Conservation (phyloP, 768 basidiomycete species). For the Pleurotus djamor region DNA sequence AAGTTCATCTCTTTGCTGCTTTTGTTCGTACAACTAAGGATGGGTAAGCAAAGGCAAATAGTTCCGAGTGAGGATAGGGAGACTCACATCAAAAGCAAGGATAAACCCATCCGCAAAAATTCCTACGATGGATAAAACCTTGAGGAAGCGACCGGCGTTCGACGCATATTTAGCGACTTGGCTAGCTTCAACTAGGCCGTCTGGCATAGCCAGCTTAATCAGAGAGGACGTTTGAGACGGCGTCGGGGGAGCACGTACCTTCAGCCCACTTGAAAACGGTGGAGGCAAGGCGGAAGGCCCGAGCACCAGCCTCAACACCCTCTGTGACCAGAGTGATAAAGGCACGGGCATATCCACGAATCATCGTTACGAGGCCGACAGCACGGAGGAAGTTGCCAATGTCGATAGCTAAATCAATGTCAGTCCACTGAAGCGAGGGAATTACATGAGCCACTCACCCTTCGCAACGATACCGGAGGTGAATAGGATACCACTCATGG, state of each 20-base stretch:
- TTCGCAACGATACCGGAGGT: slow-evolving; percentile 4
- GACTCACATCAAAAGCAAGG: slow-evolving; percentile 5
- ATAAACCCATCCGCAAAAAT: slow-evolving; percentile 8
- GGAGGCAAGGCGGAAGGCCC: not conserved
- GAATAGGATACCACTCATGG: slow-evolving; percentile 7
- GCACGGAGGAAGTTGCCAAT: slow-evolving; percentile 5
- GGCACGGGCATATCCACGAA: not conserved
- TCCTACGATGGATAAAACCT: slow-evolving; percentile 5
- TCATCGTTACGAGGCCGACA: not conserved
- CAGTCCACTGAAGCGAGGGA: too few relatives aligned
- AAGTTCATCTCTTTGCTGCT: slow-evolving; percentile 3
- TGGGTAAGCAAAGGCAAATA: not conserved
- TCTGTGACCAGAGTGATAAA: slow-evolving; percentile 4
- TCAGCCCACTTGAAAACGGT: not conserved
- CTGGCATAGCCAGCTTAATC: not conserved
- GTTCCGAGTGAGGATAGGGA: not conserved
- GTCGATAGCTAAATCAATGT: not conserved
- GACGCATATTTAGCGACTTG: slow-evolving; percentile 4
- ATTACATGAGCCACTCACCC: not conserved
- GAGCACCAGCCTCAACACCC: not conserved
- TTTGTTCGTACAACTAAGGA: slow-evolving; percentile 3
- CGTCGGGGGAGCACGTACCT: not conserved
- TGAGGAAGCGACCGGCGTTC: slow-evolving; percentile 3
- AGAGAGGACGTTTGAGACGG: not conserved
- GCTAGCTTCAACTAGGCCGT: not conserved